These are phyloP conservation scores for Hordeum pubiflorum DNA, from an alignment of 202 grass and related monocot genomes.

Conservation along the genomic window DNA sequence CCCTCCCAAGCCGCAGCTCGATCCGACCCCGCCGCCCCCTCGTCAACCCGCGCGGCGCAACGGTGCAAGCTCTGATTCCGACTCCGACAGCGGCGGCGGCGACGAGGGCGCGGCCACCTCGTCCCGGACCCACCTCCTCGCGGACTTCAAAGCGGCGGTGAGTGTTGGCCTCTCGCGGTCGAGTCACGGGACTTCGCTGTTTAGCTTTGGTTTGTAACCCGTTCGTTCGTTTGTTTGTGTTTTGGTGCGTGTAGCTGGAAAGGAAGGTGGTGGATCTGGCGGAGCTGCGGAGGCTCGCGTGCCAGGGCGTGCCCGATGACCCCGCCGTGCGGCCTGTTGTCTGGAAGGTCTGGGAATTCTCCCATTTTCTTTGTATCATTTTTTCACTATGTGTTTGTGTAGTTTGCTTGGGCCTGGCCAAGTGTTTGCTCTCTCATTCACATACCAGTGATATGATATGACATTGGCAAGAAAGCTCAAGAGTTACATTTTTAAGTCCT, in stretches of 20 bases:
- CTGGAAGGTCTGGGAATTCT: constrained; percentile 76
- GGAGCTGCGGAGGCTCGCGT: constrained; percentile 71
- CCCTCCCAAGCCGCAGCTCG: constrained; percentile 28
- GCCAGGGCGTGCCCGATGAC: constrained; percentile 69
- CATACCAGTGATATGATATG: background rate
- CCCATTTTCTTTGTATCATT: background rate
- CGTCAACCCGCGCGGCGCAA: background rate
- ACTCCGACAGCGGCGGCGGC: background rate
- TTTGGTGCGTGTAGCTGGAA: constrained; percentile 34
- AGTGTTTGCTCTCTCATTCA: background rate
- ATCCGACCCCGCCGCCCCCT: constrained; percentile 25
- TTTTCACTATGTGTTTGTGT: background rate
- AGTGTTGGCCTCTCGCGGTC: constrained; percentile 8
- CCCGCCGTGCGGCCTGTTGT: constrained; percentile 45
- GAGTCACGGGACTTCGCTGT: background rate
- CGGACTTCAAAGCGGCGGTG: constrained; percentile 70
- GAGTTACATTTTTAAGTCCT: background rate
- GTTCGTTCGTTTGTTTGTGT: background rate
- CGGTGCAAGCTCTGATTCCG: constrained; percentile 24
- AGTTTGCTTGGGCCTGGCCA: background rate
- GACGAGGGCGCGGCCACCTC: constrained; percentile 8
- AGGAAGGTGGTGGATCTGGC: constrained; percentile 87
- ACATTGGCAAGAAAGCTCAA: background rate
- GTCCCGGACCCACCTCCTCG: constrained; percentile 41
- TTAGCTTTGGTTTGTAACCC: background rate